Base-by-base conservation (phyloP, 371 early-diverging fungal species). In the Sporodiniella umbellata region DNA sequence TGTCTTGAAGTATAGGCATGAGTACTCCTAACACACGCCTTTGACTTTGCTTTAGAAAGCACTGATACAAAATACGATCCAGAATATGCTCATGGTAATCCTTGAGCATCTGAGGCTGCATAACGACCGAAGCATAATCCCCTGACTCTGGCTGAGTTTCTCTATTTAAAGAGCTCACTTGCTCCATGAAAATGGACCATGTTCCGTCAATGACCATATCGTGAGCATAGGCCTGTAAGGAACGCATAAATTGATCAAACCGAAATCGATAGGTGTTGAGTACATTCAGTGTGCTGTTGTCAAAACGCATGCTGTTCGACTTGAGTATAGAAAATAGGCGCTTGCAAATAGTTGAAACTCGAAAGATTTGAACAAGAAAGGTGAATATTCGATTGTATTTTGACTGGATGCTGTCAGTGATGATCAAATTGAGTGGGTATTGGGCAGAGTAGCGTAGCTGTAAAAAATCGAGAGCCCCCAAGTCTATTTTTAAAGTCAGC, bases 321-420 rank as follows among this genome's bases (percentile, higher is more conserved):
- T 23, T 48, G 10, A 61, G 37, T 0, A 48, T 55, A 18, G 40
- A 44, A 51, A 54, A 73, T n/a, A 66, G 46, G 10, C 62, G 60
- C 39, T 78, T 76, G 35, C 67, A 39, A 2, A 59, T 47, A 1
- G 68, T 56, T 8, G 54, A 60, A 0, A 71, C 53, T 11, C 80
- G 56, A 12, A 66, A 43, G 2, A 79, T 43, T 25, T 59, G 72
- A 21, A 81, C 53, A 18, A 72, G 58, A 47, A 79, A 81, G 1
- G 66, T 60, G 54, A 81, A 81, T 11, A 79, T 43, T 1, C 77
- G 72, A 25, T 76, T 76, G 56, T 79, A 79, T 52, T 78, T 78
- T 30, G 63, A 62, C 12, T 76, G 43, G 8, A 65, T 64, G 1
- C 46, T 42, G 0, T 66, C 52, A 0, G 74, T 78, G 26, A 79